Base-by-base conservation (phyloP, 2,329 filamentous ascomycete genomes). In the Penicillium sclerotiorum region DNA sequence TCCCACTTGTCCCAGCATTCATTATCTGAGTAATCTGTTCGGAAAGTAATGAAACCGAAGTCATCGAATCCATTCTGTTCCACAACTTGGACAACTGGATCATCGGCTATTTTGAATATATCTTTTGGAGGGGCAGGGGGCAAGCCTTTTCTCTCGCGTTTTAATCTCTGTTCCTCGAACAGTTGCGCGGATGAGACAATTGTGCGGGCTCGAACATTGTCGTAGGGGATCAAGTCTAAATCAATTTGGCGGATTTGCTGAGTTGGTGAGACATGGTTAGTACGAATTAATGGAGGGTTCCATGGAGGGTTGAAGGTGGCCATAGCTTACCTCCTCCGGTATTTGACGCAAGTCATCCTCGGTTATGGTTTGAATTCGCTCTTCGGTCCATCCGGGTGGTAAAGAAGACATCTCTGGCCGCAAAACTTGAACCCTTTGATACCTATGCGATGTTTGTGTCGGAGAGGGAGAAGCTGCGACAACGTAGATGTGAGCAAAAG, bases 361-460 rank as follows among this genome's bases (percentile, higher is more conserved):
- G 12, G 39, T 42, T 42, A 28, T 18, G 11, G 23, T 42, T 30
- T 42, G 39, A 42, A 42, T 22, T 42, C 39, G 39, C 22, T 42
- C 39, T 18, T 28, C 22, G 39, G 39, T 42, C 39, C 39, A 42
- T 42, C 39, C 39, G n/a, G 39, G 22, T 28, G 39, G 39, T 42
- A 42, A 15, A 40, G 9, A 42, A 42, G 39, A 42, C 39, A 42
- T 42, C 22, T 40, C 32, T 13, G 32, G 32, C n/a, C n/a, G n/a
- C n/a, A n/a, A n/a, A n/a, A n/a, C n/a, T n/a, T n/a, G n/a, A n/a
- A n/a, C n/a, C n/a, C n/a, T n/a, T n/a, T n/a, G n/a, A n/a, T n/a
- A n/a, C n/a, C n/a, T n/a, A n/a, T n/a, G n/a, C n/a, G n/a, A n/a
- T n/a, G n/a, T n/a, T n/a, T n/a, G n/a, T n/a, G n/a, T n/a, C n/a